Conservation (phyloP, 306 rosid genomes). For the Ormosia emarginata region DNA sequence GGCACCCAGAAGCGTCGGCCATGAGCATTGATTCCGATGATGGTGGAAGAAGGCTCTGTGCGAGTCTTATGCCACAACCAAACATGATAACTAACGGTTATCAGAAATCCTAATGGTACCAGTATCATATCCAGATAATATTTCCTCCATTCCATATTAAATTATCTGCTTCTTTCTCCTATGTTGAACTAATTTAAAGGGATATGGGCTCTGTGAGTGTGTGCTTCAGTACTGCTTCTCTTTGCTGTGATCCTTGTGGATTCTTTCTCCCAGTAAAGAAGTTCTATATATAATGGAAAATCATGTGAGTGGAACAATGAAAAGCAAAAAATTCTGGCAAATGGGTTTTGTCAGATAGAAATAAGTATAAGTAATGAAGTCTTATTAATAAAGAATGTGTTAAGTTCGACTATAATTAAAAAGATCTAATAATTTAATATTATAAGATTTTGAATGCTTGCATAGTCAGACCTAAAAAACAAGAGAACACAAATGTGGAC, state of each 20-base stretch:
- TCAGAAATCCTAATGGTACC: slow-evolving; percentile 65
- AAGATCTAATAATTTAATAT: no score
- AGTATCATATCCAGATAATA: slow-evolving; percentile 63
- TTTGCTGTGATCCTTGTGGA: not conserved
- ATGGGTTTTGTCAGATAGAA: not conserved
- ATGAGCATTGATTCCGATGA: slow-evolving; percentile 62
- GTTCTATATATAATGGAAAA: slow-evolving; percentile 27
- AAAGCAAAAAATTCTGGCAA: slow-evolving; percentile 1
- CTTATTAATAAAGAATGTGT: no score
- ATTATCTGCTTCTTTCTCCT: not conserved
- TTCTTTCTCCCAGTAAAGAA: not conserved
- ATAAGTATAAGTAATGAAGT: not conserved
- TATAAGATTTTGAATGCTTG: no score
- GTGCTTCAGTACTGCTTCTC: not conserved
- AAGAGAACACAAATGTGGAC: no score
- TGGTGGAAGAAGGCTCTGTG: slow-evolving; percentile 56
- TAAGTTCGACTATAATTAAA: no score
- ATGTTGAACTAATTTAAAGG: not conserved
- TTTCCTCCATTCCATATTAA: slow-evolving; percentile 68
- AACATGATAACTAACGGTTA: slow-evolving; percentile 48
- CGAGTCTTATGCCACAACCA: slow-evolving; percentile 80
- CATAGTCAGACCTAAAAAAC: no score
- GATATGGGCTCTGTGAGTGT: not conserved
- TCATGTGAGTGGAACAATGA: not conserved
- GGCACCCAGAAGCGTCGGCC: slow-evolving; percentile 82